phyloP scores from a whole-genome alignment of 352 stramenopile species.

The Thraustochytrium striatum region DNA sequence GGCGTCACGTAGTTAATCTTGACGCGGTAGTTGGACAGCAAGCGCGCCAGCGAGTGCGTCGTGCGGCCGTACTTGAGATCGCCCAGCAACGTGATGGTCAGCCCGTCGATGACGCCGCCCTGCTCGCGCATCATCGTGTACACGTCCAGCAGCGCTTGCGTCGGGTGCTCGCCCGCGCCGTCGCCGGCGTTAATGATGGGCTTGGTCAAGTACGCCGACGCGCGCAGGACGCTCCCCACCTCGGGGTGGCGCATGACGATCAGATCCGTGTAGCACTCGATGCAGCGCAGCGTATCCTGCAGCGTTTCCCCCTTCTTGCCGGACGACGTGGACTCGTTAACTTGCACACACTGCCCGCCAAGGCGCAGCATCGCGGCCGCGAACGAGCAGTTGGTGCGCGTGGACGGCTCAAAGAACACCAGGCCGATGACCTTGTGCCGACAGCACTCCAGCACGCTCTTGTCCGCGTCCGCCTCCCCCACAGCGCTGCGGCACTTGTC shows the following conservation, averaged over 20 bases:
- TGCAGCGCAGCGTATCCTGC: conserved; percentile 90
- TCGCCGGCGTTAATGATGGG: conserved; percentile 65
- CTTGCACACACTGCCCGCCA: conserved; percentile 81
- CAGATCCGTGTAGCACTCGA: conserved; percentile 92
- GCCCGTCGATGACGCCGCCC: conserved; percentile 37
- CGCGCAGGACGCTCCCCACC: conserved; percentile 87
- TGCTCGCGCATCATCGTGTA: conserved; percentile 90
- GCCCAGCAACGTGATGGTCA: conserved; percentile 83
- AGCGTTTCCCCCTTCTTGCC: conserved; percentile 97
- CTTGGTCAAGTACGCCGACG: conserved; percentile 58
- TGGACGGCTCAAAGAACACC: conserved; percentile 98
- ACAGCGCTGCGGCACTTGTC: conserved; percentile 53
- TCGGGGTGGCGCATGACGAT: conserved; percentile 89
- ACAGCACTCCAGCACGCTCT: conserved; percentile 20
- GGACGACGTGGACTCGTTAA: conserved; percentile 71
- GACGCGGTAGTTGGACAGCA: conserved; percentile 84
- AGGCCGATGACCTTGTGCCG: conserved; percentile 81
- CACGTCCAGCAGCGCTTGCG: conserved; percentile 95
- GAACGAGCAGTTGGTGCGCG: conserved; percentile 94
- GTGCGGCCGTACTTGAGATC: conserved; percentile 98
- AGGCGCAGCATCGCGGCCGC: conserved; percentile 93
- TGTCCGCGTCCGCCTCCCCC: conserved; percentile 45
- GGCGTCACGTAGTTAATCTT: conserved; percentile 86
- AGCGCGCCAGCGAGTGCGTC: conserved; percentile 91
- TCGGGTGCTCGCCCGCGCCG: conserved; percentile 95